These are phyloP conservation scores for Fraxinus ornus DNA, from an alignment of 305 asterid species.

Conservation along the genomic window DNA sequence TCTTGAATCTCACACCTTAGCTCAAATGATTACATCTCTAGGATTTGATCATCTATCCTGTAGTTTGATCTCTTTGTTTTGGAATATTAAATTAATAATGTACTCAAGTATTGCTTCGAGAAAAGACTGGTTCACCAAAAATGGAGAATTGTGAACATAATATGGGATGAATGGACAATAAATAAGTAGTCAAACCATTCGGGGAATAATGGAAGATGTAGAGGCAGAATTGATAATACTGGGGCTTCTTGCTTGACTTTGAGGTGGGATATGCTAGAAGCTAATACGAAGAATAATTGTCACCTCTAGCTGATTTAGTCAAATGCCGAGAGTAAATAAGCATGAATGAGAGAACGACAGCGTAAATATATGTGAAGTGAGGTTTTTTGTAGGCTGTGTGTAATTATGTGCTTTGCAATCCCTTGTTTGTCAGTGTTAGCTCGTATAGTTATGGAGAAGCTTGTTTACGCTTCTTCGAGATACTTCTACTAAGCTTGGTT, in stretches of 20 bases:
- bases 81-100: neutral
- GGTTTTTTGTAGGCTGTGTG: neutral
- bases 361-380: neutral
- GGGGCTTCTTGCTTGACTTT: neutral
- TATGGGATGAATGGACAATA: neutral
- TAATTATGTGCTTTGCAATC: neutral
- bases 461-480: neutral
- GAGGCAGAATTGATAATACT: neutral
- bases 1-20: neutral
- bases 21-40: neutral
- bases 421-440: neutral
- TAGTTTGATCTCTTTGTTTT: neutral
- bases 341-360: neutral
- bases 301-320: neutral
- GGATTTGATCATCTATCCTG: neutral
- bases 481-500: neutral
- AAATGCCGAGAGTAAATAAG: neutral
- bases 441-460: neutral
- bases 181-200: neutral
- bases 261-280: neutral
- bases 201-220: neutral
- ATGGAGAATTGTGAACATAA: neutral
- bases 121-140: neutral
- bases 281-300: neutral
- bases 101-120: neutral